Percentiles rank a stretch among this genome's conserved stretches.
Evolutionary conservation across 1,284 basidiomycete species (phyloP).

Genomic region (Mycocalia duriaeana): DNA sequence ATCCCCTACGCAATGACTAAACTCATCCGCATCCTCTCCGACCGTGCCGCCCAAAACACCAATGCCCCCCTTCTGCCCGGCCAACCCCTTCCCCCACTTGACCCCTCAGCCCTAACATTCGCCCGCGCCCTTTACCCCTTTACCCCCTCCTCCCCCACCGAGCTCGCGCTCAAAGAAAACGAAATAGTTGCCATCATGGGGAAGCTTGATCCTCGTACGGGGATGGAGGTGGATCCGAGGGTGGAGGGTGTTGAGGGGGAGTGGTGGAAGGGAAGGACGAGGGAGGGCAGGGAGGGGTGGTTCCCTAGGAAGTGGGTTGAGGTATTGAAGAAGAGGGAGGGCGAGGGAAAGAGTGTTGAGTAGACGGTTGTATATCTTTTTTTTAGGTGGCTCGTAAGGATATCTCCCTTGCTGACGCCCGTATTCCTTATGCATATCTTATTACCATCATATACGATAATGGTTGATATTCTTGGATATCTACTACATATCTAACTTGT

Average conservation of each 20-base stretch:
- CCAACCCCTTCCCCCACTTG: constrained; percentile 49
- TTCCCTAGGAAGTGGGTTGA: constrained; percentile 92
- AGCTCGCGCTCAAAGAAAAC: constrained; percentile 82
- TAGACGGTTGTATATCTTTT: too few species aligned
- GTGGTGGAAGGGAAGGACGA: constrained; percentile 95
- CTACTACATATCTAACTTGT: too few species aligned
- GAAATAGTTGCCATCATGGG: constrained; percentile 94
- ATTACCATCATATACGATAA: too few species aligned
- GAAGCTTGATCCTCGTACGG: constrained; percentile 69
- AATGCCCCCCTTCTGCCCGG: constrained; percentile 21
- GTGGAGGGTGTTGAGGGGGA: constrained; percentile 72
- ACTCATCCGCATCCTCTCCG: constrained; percentile 77
- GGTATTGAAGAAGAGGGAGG: constrained; percentile 50
- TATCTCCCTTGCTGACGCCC: too few species aligned
- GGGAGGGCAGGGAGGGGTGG: constrained; percentile 94
- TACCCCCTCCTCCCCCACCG: constrained; percentile 67
- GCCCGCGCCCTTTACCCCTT: constrained; percentile 86
- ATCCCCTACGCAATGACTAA: constrained; percentile 93
- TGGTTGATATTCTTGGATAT: too few species aligned
- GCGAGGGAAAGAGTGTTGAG: constrained; percentile 29
- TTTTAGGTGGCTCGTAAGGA: too few species aligned
- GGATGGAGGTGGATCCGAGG: constrained; percentile 68
- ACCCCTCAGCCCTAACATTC: constrained; percentile 79
- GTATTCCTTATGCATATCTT: too few species aligned
- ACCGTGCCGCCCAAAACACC: constrained; percentile 48